A percentile compares a stretch with the other conserved stretches of the same genome.
Conservation (phyloP, 2,329 filamentous ascomycete species). For the Cladosporium sp. region DNA sequence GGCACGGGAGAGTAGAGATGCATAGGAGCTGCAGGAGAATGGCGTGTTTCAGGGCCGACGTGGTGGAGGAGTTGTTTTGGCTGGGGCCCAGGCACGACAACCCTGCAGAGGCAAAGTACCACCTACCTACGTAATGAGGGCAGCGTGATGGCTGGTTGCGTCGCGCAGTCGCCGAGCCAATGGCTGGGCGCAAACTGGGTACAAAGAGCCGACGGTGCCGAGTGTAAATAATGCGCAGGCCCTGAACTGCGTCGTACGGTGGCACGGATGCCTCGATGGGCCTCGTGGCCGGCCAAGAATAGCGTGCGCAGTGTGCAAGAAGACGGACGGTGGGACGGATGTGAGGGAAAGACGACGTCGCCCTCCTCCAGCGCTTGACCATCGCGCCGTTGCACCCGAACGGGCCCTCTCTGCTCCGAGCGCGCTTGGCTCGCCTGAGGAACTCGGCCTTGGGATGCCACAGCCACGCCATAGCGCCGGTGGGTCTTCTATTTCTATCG, state of each 20-base stretch:
- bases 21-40: neutral
- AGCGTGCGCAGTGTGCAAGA: neutral
- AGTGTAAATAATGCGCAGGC: neutral
- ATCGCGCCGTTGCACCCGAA: no score
- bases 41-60: constrained; percentile 1
- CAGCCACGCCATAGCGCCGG: no score
- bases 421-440: neutral
- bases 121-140: neutral
- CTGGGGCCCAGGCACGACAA: constrained; percentile 1
- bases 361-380: neutral
- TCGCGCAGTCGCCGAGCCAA: neutral
- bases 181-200: neutral
- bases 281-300: neutral
- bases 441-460: no score
- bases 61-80: constrained; percentile 6
- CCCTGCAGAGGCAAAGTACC: neutral
- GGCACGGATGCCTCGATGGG: neutral
- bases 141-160: neutral
- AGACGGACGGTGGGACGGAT: neutral
- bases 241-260: no score
- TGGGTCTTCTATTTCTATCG: no score
- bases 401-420: neutral
- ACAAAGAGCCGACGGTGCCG: neutral
- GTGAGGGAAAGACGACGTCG: neutral
- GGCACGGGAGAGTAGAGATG: no score